Percentiles rank a stretch among this genome's conserved stretches.
Conservation (phyloP, 2,329 filamentous ascomycete genomes). For the Anthostomella pinea region DNA sequence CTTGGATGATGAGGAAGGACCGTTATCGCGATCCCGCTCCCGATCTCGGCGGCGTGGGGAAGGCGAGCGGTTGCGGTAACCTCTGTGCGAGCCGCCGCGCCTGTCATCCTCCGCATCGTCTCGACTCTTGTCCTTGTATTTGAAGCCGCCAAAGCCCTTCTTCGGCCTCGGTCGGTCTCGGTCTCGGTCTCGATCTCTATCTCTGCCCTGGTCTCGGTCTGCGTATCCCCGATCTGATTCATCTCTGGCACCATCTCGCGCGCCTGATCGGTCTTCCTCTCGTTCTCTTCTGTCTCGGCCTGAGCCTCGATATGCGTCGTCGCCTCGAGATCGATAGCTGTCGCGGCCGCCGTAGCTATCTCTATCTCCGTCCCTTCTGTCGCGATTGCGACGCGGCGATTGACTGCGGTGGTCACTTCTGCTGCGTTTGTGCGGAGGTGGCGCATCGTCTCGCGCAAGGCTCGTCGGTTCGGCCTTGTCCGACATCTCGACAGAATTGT, state of each 20-base stretch:
- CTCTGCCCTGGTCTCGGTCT: constrained; percentile 11
- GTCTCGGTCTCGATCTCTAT: constrained; percentile 10
- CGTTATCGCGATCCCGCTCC: constrained; percentile 36
- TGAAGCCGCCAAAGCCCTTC: constrained; percentile 48
- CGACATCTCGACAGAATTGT: too few relatives aligned
- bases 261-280: constrained; percentile 6
- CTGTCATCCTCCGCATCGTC: constrained; percentile 42
- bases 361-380: constrained; percentile 10
- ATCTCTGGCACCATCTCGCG: constrained; percentile 2
- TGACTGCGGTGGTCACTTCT: constrained; percentile 25
- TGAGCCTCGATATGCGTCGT: constrained; percentile 10
- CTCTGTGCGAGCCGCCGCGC: constrained; percentile 46
- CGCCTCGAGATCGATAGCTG: constrained; percentile 19
- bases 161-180: constrained; percentile 27
- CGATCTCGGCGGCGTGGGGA: constrained; percentile 36
- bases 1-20: constrained; percentile 17
- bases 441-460: constrained; percentile 18
- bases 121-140: constrained; percentile 56
- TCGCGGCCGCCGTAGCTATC: constrained; percentile 22
- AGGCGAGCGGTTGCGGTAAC: constrained; percentile 46
- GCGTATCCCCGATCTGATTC: constrained; percentile 7
- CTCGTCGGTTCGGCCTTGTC: constrained; percentile 20
- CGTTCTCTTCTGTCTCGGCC: constrained; percentile 8
- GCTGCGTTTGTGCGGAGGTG: constrained; percentile 21
- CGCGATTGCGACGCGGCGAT: constrained; percentile 24